These are phyloP conservation scores for Kockovaella imperatae DNA, from an alignment of 768 basidiomycete genomes.

Conservation along the genomic window DNA sequence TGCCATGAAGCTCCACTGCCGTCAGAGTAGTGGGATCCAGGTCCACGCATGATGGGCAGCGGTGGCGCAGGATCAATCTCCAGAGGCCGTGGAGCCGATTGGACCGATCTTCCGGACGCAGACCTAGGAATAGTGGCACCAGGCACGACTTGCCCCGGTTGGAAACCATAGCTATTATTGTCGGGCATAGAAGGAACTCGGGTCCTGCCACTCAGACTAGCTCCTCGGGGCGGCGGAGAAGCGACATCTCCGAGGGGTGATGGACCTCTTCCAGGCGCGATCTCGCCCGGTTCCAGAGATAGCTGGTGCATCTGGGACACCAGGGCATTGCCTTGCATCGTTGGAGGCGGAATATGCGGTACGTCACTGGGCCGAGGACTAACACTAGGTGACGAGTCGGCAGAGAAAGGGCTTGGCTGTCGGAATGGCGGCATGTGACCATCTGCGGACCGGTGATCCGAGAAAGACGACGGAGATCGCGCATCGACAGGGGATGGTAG, in stretches of 20 bases:
- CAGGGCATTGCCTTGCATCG: conserved; percentile 22
- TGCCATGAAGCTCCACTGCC: background rate
- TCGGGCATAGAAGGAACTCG: conserved; percentile 7
- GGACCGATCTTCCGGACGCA: conserved; percentile 31
- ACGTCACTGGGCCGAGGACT: conserved; percentile 24
- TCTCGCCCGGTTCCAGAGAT: conserved; percentile 29
- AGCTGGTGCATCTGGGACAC: conserved; percentile 32
- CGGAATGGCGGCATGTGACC: conserved; percentile 27
- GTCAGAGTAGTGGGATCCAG: conserved; percentile 27
- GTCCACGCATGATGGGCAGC: conserved; percentile 19
- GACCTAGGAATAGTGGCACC: conserved; percentile 29
- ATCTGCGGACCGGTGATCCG: conserved; percentile 22
- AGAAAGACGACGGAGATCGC: conserved; percentile 26
- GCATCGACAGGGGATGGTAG: conserved; percentile 20
- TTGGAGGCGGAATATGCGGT: conserved; percentile 12
- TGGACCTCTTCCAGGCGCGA: conserved; percentile 11
- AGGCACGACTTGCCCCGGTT: background rate
- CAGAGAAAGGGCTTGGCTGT: conserved; percentile 33
- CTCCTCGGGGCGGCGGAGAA: conserved; percentile 23
- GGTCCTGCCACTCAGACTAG: conserved; percentile 26
- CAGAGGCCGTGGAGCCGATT: conserved; percentile 17
- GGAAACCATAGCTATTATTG: background rate
- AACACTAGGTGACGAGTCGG: conserved; percentile 22
- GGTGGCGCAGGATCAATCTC: conserved; percentile 22
- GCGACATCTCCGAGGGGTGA: no score